These are phyloP conservation scores for Eustoma russellianum DNA, from an alignment of 257 asterid species.

Conservation along the genomic window DNA sequence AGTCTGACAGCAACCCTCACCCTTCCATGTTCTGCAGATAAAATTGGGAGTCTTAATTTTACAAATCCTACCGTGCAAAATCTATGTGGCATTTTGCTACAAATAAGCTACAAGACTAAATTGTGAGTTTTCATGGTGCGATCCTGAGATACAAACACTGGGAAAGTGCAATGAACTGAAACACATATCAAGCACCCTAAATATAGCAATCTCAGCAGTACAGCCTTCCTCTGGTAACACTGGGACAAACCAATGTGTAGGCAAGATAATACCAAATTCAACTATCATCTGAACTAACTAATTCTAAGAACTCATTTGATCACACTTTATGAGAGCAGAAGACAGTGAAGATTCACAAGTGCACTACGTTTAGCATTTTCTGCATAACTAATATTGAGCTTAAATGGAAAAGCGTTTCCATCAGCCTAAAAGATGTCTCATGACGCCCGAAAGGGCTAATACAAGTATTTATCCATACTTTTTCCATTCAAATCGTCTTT, in stretches of 20 bases:
- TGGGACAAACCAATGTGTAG: background rate
- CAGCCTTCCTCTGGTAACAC: background rate
- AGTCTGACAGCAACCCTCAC: slow-evolving; percentile 90
- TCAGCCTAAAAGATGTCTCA: too few species aligned
- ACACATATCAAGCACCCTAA: background rate
- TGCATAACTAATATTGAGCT: too few species aligned
- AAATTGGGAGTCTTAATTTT: background rate
- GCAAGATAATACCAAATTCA: background rate
- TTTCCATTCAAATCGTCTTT: too few species aligned
- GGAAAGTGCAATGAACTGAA: background rate
- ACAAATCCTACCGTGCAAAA: background rate
- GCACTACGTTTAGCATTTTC: too few species aligned
- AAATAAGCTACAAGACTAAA: background rate
- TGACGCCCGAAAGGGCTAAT: too few species aligned
- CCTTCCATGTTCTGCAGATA: slow-evolving; percentile 59
- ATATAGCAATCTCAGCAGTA: background rate
- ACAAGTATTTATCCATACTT: too few species aligned
- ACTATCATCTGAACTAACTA: background rate
- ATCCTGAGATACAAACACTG: background rate
- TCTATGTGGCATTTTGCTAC: background rate
- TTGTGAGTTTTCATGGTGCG: background rate
- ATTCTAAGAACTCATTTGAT: background rate
- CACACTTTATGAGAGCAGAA: background rate
- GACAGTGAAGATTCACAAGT: too few species aligned
- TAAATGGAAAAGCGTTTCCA: too few species aligned